Evolutionary conservation across 495 filamentous ascomycete species (phyloP).

Genomic region (Talaromyces borbonicus): DNA sequence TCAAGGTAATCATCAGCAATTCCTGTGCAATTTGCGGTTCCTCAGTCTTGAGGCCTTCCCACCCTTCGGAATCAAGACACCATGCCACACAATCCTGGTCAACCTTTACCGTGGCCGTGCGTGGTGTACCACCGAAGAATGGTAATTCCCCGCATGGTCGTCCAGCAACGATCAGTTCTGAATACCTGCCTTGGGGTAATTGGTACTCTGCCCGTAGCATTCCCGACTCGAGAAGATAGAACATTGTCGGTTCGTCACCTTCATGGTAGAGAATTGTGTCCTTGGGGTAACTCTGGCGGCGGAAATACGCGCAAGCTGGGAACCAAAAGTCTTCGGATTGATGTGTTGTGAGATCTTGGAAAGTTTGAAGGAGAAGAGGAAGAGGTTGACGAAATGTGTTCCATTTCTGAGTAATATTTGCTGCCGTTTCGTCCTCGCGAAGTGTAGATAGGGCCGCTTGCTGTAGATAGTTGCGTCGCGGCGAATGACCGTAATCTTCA

Average conservation of each 20-base stretch:
- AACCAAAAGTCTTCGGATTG: conserved; percentile 95
- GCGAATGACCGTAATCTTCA: conserved; percentile 59
- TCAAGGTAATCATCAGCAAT: conserved; percentile 71
- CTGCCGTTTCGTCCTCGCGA: conserved; percentile 42
- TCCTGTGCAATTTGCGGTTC: conserved; percentile 73
- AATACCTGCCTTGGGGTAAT: conserved; percentile 77
- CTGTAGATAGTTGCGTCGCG: conserved; percentile 66
- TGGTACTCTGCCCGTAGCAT: conserved; percentile 86
- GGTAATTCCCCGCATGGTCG: conserved; percentile 93
- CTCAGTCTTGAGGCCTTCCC: conserved; percentile 57
- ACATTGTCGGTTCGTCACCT: conserved; percentile 60
- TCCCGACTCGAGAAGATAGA: conserved; percentile 86
- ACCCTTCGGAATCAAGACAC: conserved; percentile 60
- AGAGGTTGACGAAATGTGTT: conserved; percentile 78
- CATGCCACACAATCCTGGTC: conserved; percentile 77
- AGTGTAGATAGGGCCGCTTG: conserved; percentile 67
- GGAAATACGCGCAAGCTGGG: conserved; percentile 61
- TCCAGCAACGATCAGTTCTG: conserved; percentile 86
- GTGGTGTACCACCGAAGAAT: conserved; percentile 82
- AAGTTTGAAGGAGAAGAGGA: conserved; percentile 83
- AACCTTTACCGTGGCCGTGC: conserved; percentile 76
- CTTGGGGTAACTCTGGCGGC: conserved; percentile 49
- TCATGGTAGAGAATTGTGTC: conserved; percentile 68
- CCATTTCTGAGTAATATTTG: conserved; percentile 49
- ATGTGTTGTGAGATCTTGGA: conserved; percentile 64